Percentiles rank a stretch among this genome's conserved stretches.
These are phyloP conservation scores for Murraya paniculata DNA, from an alignment of 345 rosid genomes.

Conservation along the genomic window DNA sequence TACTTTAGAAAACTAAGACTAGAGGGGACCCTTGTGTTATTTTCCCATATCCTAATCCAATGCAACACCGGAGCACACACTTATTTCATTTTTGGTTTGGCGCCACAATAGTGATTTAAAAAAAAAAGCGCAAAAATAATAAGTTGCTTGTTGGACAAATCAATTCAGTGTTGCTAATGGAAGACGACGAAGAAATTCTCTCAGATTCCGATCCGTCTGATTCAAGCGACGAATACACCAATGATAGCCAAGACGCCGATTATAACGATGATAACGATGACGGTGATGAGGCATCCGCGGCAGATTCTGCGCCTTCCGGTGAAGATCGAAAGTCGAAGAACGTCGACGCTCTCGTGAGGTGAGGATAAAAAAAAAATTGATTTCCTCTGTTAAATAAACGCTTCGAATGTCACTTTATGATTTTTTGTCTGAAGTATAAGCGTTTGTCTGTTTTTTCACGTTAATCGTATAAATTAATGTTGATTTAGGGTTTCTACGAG, in stretches of 20 bases:
- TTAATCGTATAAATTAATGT: background rate
- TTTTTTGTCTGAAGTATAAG: background rate
- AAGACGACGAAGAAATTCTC: slow-evolving; percentile 36
- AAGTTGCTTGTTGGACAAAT: background rate
- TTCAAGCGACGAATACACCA: slow-evolving; percentile 47
- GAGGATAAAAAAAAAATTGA: background rate
- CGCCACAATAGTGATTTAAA: slow-evolving; percentile 23
- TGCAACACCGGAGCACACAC: no score
- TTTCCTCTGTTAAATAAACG: no score
- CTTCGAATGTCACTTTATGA: no score
- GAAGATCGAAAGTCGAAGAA: slow-evolving; percentile 78
- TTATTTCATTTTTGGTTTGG: background rate
- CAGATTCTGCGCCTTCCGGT: slow-evolving; percentile 39
- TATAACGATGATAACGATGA: slow-evolving; percentile 24
- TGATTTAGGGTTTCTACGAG: slow-evolving; percentile 7
- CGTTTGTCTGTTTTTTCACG: background rate
- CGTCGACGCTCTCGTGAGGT: slow-evolving; percentile 91
- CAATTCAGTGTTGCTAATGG: slow-evolving; percentile 16
- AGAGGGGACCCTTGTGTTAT: no score
- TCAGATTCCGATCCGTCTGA: slow-evolving; percentile 46
- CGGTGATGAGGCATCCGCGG: slow-evolving; percentile 18
- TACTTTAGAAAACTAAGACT: no score
- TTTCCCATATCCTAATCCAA: no score
- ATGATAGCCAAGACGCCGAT: slow-evolving; percentile 32
- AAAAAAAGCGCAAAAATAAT: background rate